A percentile compares a stretch with the other conserved stretches of the same genome.
These are phyloP conservation scores for Xylaria nigripes DNA, from an alignment of 495 filamentous ascomycete species.

Conservation along the genomic window DNA sequence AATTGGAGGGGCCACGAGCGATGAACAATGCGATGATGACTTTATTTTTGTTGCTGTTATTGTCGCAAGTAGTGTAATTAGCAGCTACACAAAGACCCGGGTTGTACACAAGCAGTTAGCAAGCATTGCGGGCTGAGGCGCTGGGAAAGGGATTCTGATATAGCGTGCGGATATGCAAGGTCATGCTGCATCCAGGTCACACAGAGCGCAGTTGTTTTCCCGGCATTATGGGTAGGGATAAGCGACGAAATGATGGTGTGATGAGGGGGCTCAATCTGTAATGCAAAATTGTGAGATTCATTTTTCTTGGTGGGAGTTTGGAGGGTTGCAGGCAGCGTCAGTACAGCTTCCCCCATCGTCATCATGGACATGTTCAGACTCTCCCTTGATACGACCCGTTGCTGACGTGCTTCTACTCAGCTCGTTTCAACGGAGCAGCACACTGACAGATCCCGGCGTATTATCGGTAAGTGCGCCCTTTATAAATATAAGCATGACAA, in stretches of 20 bases:
- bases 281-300: background rate
- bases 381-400: background rate
- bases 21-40: background rate
- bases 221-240: conserved; percentile 29
- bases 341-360: background rate
- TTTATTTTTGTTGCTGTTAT: background rate
- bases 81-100: background rate
- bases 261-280: conserved; percentile 13
- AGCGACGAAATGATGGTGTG: conserved; percentile 14
- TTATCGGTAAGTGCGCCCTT: background rate
- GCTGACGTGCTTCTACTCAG: background rate
- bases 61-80: too few relatives aligned
- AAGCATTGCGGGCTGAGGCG: conserved; percentile 7
- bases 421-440: background rate
- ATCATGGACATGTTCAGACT: background rate
- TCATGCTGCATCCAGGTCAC: conserved; percentile 16
- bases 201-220: conserved; percentile 14
- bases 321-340: background rate
- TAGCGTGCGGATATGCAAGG: conserved; percentile 25
- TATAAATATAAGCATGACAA: background rate
- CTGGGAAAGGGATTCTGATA: conserved; percentile 20
- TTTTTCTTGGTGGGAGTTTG: background rate
- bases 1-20: background rate
- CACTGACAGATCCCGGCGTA: background rate
- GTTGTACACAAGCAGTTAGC: background rate